A percentile compares a stretch with the other conserved stretches of the same genome.
phyloP scores from a whole-genome alignment of 2,329 filamentous ascomycete genomes.

The Ophioceras dolichostomum region DNA sequence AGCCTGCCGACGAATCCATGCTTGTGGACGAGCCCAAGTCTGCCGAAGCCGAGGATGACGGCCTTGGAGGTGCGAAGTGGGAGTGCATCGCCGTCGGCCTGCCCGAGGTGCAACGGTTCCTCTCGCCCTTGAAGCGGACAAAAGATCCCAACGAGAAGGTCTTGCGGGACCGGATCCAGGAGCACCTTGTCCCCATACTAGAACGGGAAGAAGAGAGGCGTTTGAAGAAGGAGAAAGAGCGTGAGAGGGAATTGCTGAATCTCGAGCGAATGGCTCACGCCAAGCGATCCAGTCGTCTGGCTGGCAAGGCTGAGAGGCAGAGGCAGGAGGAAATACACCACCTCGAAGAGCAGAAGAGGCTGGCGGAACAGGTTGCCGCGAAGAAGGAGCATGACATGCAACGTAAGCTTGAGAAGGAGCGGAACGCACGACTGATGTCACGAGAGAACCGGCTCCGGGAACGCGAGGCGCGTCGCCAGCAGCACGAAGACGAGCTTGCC shows the following conservation, averaged over 20 bases:
- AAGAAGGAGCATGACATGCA: constrained; percentile 54
- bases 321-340: constrained; percentile 58
- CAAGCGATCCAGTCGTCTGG: constrained; percentile 85
- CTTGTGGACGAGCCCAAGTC: constrained; percentile 4
- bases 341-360: constrained; percentile 57
- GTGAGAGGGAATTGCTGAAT: constrained; percentile 69
- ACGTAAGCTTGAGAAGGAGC: constrained; percentile 52
- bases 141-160: constrained; percentile 78
- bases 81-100: constrained; percentile 80
- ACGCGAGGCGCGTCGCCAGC: constrained; percentile 68
- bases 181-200: constrained; percentile 73
- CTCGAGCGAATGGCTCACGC: constrained; percentile 83
- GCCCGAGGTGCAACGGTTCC: constrained; percentile 60
- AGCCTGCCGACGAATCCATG: constrained; percentile 23
- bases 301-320: constrained; percentile 67
- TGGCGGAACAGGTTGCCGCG: constrained; percentile 51
- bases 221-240: constrained; percentile 54
- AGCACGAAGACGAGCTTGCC: constrained; percentile 73
- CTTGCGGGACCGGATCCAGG: constrained; percentile 57
- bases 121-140: constrained; percentile 60
- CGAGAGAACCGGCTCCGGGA: constrained; percentile 79
- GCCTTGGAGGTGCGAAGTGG: constrained; percentile 71
- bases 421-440: constrained; percentile 69
- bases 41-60: constrained; percentile 33
- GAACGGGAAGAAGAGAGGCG: constrained; percentile 66